Evolutionary conservation across 345 rosid genomes (phyloP), one percentile per base, ranked within the genome.

Genomic region (Pseudoturritis turrita): DNA sequence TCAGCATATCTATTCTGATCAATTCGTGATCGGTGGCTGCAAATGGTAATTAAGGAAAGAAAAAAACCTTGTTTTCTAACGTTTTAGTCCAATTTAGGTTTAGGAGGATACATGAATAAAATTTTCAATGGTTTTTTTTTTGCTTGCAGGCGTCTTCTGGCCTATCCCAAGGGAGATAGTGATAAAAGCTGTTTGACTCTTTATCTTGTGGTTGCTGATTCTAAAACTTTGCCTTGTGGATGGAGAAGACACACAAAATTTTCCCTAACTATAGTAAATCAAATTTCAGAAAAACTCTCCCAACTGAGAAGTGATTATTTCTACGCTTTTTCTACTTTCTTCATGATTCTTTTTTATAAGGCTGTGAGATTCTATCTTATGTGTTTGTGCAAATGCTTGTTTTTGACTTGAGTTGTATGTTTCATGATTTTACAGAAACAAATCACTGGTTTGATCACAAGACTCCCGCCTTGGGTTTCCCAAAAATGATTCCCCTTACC

Each of bases 241-340:
- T 92, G 96, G 98, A 88, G 86, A 78, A 81, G 89, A 84, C 83
- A 79, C 37, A 83, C 88, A 1, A 89, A 81, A 49, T 88, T 83
- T 62, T 75, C 83, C 73, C 65, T 92, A 75, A 81, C 88, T 19
- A 80, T 92, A 49, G 78, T 89, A 31, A 86, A 89, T 74, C 90
- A 88, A 74, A 19, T 71, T 31, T 80, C 77, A 53, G 60, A 69
- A 31, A 78, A 81, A 65, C 81, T 60, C 54, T 80, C 93, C 17
- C 60, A 10, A 25, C 5, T 2, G n/a, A n/a, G n/a, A n/a, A n/a
- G n/a, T n/a, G n/a, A n/a, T n/a, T n/a, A n/a, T n/a, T n/a, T n/a
- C n/a, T n/a, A n/a, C n/a, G n/a, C n/a, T n/a, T n/a, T n/a, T n/a
- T n/a, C n/a, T n/a, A n/a, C n/a, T n/a, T n/a, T n/a, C n/a, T n/a